Evolutionary conservation across 1,139 yeast species (phyloP).

Genomic region (Kodamaea ohmeri): DNA sequence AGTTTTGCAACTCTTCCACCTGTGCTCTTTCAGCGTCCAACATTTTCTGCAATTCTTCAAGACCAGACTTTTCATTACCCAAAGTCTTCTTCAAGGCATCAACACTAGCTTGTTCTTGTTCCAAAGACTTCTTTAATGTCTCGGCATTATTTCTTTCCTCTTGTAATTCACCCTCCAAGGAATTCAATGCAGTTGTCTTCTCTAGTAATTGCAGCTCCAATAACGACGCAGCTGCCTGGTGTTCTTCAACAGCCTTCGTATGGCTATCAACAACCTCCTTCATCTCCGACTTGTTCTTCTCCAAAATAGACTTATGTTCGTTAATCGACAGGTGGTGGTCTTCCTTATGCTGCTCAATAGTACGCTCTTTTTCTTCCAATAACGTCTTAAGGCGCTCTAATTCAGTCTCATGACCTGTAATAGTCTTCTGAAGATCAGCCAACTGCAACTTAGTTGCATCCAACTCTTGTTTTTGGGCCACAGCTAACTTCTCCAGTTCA

Average conservation of each 20-base stretch:
- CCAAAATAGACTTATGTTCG: neutral
- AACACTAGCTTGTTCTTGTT: constrained; percentile 9
- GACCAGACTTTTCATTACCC: neutral
- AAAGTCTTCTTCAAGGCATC: constrained; percentile 17
- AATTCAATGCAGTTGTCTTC: neutral
- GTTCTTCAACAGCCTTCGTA: neutral
- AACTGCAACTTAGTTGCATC: neutral
- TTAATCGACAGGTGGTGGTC: neutral
- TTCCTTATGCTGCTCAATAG: neutral
- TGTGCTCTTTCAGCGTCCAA: constrained; percentile 10
- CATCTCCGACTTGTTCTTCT: constrained; percentile 1
- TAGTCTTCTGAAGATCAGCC: neutral
- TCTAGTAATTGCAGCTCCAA: constrained; percentile 1
- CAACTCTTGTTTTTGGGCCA: neutral
- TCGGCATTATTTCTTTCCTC: neutral
- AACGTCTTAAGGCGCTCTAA: neutral
- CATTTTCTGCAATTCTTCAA: constrained; percentile 9
- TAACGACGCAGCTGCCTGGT: neutral
- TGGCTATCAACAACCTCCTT: neutral
- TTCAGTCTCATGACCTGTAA: neutral
- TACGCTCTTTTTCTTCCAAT: neutral
- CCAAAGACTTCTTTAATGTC: constrained; percentile 5
- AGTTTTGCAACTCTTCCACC: neutral
- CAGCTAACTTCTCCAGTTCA: neutral
- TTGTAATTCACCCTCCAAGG: neutral